Conservation (phyloP, 345 rosid species). For the Clarkia xantiana region DNA sequence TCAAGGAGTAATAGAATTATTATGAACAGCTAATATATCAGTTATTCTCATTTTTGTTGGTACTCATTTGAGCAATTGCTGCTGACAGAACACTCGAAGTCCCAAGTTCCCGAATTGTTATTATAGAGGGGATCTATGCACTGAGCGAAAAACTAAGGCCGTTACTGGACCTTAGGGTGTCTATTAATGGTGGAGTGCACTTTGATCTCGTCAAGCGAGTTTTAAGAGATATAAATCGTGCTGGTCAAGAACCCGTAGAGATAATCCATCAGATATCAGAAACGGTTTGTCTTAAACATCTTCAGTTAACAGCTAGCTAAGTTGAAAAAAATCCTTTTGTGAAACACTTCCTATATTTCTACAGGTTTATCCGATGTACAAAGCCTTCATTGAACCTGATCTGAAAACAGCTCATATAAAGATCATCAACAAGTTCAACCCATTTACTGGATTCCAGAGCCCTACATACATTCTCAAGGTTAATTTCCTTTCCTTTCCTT, state of each 20-base stretch:
- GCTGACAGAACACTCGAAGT: constrained; percentile 62
- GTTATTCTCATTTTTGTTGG: too few relatives aligned
- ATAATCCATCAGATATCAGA: constrained; percentile 97
- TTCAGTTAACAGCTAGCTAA: constrained; percentile 2
- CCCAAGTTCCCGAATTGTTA: constrained; percentile 82
- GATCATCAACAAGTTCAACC: constrained; percentile 88
- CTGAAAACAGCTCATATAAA: constrained; percentile 91
- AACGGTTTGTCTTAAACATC: constrained; percentile 34
- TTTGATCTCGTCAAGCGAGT: constrained; percentile 98
- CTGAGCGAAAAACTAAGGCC: constrained; percentile 80
- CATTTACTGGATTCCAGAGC: constrained; percentile 90
- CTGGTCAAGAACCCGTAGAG: constrained; percentile 96
- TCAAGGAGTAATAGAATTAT: too few relatives aligned
- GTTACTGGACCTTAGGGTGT: constrained; percentile 73
- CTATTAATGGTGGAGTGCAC: constrained; percentile 95
- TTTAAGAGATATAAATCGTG: constrained; percentile 93
- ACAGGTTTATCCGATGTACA: constrained; percentile 98
- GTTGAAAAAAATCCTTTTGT: not conserved
- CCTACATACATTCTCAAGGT: constrained; percentile 98
- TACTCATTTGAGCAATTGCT: not conserved
- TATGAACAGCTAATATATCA: too few relatives aligned
- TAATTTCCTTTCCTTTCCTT: constrained; percentile 5
- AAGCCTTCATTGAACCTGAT: constrained; percentile 98
- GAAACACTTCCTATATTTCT: not conserved
- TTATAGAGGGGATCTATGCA: constrained; percentile 94